Evolutionary conservation across 371 early-diverging fungal genomes (phyloP).

Genomic region (Mucor piriformis): DNA sequence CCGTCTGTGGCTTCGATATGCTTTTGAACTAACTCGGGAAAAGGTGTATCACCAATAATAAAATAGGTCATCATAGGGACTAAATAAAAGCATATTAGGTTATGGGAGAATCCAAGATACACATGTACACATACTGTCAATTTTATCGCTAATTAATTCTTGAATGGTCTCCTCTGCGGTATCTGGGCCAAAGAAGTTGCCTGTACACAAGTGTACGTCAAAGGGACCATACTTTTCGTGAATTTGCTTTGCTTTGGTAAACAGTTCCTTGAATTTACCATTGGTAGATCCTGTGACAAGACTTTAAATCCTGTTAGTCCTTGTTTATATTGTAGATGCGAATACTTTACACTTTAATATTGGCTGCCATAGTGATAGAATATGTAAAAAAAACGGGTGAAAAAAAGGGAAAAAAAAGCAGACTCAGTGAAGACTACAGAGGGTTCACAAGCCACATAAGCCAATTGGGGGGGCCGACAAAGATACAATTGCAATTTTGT

Average conservation of each 20-base stretch:
- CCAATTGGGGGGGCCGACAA: too few relatives aligned
- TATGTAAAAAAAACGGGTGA: not conserved
- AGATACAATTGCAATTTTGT: too few relatives aligned
- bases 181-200: conserved; percentile 76
- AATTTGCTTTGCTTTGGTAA: conserved; percentile 72
- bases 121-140: conserved; percentile 63
- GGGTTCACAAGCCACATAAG: not conserved
- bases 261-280: conserved; percentile 63
- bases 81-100: too few relatives aligned
- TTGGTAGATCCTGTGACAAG: conserved; percentile 74
- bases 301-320: conserved; percentile 24
- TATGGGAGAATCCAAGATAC: too few relatives aligned
- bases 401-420: not conserved
- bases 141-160: conserved; percentile 56
- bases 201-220: conserved; percentile 75
- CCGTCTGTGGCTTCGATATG: conserved; percentile 65
- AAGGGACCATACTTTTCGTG: conserved; percentile 87
- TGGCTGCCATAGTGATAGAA: not conserved
- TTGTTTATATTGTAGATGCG: not conserved
- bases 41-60: conserved; percentile 61
- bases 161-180: conserved; percentile 45
- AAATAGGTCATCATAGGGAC: conserved; percentile 83
- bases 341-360: conserved; percentile 1
- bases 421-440: not conserved
- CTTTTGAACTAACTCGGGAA: conserved; percentile 61